Evolutionary conservation across 768 basidiomycete genomes (phyloP), one percentile per base, ranked within the genome.

Genomic region (Naganishia kalamii): DNA sequence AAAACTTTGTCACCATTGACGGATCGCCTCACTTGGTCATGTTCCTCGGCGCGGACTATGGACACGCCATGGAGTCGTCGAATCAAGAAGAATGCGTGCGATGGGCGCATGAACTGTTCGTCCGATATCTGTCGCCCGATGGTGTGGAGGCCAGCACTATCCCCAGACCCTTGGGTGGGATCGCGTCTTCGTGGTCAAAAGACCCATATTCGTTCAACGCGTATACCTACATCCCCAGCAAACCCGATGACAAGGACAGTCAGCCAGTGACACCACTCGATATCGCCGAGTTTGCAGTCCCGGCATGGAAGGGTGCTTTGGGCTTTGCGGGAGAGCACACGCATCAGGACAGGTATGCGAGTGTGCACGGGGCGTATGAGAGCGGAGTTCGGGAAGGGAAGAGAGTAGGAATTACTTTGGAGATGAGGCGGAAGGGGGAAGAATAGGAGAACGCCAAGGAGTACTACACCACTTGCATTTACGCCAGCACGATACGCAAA

Each of bases 281-380:
- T 60, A 78, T 79, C 46, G 69, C 78, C n/a, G 71, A 79, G 68
- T 71, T 80, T 3, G 62, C 70, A 1, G 72, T 76, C 64, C 70
- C 76, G 4, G 62, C 73, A 35, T 80, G 77, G 77, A 71, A 60
- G 0, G 80, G 79, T 0, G 54, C 67, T 19, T 68, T 80, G 25
- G 79, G 78, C 3, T 81, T 78, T 30, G 81, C 80, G 17, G 80
- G 80, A 0, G 80, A 81, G 71, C 80, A 80, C 54, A 80, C 80
- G 19, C 49, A 51, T 64, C 29, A 41, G 11, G 44, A 64, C 44
- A 33, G 48, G 29, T 64, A 64, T 64, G 63, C 63, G 13, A 49
- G 46, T 21, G 63, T 54, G 17, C 63, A 64, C 32, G 63, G 63
- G 30, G 63, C 63, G 35, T 64, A 32, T 17, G 48, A 64, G 15